These are phyloP conservation scores for Anisodus acutangulus DNA, from an alignment of 257 asterid genomes.

Conservation along the genomic window DNA sequence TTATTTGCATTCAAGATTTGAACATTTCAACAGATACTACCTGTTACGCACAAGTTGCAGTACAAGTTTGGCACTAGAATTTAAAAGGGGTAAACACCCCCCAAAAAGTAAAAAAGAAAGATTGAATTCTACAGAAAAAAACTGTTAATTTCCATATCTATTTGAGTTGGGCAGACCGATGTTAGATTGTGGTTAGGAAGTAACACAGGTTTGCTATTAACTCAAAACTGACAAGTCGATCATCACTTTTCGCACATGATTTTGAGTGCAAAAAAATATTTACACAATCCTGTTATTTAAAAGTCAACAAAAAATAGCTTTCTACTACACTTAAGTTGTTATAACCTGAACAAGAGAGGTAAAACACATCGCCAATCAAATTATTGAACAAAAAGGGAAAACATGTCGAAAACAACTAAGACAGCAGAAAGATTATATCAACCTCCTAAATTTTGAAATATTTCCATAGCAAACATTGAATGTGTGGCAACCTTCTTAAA, in stretches of 20 bases:
- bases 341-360: not conserved
- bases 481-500: not conserved
- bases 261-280: not conserved
- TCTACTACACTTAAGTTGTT: not conserved
- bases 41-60: too few species aligned
- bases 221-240: not conserved
- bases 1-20: too few species aligned
- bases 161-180: too few species aligned
- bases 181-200: too few species aligned
- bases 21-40: too few species aligned
- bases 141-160: too few species aligned
- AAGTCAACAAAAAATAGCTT: not conserved
- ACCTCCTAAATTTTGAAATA: conserved; percentile 8
- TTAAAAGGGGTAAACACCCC: too few species aligned
- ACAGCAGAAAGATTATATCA: not conserved
- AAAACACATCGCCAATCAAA: not conserved
- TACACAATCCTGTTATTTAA: not conserved
- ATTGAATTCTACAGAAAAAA: too few species aligned
- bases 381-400: not conserved
- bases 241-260: not conserved
- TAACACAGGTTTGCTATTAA: too few species aligned
- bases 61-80: too few species aligned
- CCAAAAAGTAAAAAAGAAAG: too few species aligned
- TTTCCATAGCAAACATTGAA: not conserved
- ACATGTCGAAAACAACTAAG: not conserved